A percentile compares a stretch with the other conserved stretches of the same genome.
phyloP scores from a whole-genome alignment of 2,329 filamentous ascomycete species.

The Lachnellula subtilissima region DNA sequence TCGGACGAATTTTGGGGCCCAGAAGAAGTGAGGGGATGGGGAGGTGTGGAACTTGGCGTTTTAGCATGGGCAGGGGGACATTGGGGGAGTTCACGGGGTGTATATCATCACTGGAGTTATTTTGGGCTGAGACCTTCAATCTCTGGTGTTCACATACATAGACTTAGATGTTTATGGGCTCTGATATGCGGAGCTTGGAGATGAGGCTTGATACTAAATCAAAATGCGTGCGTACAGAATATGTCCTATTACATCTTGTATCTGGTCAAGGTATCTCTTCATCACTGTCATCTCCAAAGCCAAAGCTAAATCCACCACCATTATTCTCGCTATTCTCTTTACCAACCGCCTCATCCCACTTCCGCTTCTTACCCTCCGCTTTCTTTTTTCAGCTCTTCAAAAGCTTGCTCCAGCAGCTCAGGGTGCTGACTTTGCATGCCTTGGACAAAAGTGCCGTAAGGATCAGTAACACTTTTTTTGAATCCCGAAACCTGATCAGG shows the following conservation, averaged over 20 bases:
- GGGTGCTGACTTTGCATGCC: conserved; percentile 61
- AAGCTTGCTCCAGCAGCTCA: conserved; percentile 59
- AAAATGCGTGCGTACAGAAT: too few relatives aligned
- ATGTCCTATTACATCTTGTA: neutral
- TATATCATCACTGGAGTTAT: too few relatives aligned
- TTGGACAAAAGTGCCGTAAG: conserved; percentile 70
- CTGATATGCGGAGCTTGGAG: too few relatives aligned
- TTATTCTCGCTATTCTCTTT: conserved; percentile 38
- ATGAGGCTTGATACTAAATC: too few relatives aligned
- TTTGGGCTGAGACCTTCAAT: too few relatives aligned
- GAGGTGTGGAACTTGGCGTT: neutral
- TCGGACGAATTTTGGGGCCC: conserved; percentile 28
- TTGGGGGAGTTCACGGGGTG: too few relatives aligned
- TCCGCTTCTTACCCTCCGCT: conserved; percentile 65
- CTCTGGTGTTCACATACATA: too few relatives aligned
- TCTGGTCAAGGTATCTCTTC: conserved; percentile 35
- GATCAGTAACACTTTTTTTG: conserved; percentile 62
- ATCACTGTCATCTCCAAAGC: conserved; percentile 54
- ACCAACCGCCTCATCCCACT: conserved; percentile 77
- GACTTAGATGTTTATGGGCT: too few relatives aligned
- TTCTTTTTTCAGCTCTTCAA: conserved; percentile 60
- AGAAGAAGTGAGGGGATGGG: conserved; percentile 23
- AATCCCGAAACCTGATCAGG: conserved; percentile 87
- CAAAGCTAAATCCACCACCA: conserved; percentile 57
- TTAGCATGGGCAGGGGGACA: neutral